Evolutionary conservation across 164 flowering plant genomes (phyloP).

Genomic region (Houttuynia cordata): DNA sequence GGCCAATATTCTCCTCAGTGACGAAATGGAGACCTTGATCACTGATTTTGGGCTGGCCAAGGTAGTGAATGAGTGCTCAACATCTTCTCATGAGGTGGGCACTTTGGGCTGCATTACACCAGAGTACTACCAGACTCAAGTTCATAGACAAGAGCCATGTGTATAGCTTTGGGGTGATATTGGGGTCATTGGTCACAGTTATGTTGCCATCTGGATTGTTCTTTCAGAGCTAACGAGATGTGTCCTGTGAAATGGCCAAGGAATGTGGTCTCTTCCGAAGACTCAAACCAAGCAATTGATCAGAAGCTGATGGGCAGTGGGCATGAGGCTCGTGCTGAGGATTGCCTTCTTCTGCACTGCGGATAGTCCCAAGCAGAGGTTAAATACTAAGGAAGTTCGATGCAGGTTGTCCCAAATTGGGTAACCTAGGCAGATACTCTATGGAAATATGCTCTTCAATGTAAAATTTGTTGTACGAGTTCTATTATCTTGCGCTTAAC

Average conservation of each 20-base stretch:
- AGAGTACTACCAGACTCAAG: conserved; percentile 75
- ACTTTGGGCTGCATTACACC: conserved; percentile 88
- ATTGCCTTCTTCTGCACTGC: conserved; percentile 86
- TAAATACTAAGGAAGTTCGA: conserved; percentile 64
- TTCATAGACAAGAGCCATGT: conserved; percentile 91
- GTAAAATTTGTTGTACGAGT: too few relatives aligned
- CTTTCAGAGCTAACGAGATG: conserved; percentile 50
- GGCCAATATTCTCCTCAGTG: conserved; percentile 71
- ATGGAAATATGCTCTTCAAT: too few relatives aligned
- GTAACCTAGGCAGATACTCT: too few relatives aligned
- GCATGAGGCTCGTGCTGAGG: conserved; percentile 53
- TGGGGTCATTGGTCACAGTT: conserved; percentile 65
- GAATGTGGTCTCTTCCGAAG: conserved; percentile 61
- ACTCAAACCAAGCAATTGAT: conserved; percentile 58
- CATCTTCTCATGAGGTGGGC: conserved; percentile 71
- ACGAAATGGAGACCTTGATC: conserved; percentile 81
- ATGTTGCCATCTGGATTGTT: conserved; percentile 67
- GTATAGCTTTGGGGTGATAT: conserved; percentile 72
- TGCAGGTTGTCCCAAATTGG: conserved; percentile 63
- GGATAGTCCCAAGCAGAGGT: conserved; percentile 79
- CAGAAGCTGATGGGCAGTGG: conserved; percentile 49
- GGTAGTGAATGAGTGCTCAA: conserved; percentile 50
- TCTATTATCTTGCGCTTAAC: too few relatives aligned
- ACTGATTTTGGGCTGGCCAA: conserved; percentile 92
- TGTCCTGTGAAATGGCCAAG: conserved; percentile 76